A percentile compares a stretch with the other conserved stretches of the same genome.
phyloP scores from a whole-genome alignment of 768 basidiomycete genomes.

The Porpolomopsis calyptriformis region DNA sequence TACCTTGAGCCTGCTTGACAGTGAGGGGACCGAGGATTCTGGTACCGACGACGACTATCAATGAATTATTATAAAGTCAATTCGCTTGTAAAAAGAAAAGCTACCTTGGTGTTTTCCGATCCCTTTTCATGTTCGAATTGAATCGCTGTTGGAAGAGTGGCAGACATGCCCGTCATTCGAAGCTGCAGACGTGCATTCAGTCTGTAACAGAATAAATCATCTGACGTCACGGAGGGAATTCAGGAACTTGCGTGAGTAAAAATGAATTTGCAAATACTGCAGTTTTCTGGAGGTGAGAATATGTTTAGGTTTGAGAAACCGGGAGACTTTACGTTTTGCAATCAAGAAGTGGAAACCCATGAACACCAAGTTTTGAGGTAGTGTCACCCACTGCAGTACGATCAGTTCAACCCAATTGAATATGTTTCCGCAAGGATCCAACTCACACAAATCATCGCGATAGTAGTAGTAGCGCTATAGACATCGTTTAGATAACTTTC shows the following conservation, averaged over 20 bases:
- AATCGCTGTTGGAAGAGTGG: neutral
- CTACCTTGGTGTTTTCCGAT: too few relatives aligned
- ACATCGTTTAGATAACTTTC: neutral
- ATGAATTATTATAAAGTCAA: too few relatives aligned
- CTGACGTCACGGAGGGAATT: neutral
- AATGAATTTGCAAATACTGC: neutral
- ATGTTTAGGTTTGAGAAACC: neutral
- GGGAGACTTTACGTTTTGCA: slow-evolving; percentile 27
- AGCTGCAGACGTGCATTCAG: neutral
- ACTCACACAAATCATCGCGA: neutral
- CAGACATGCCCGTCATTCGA: neutral
- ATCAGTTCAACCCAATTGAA: slow-evolving; percentile 8
- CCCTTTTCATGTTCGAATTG: neutral
- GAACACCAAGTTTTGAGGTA: slow-evolving; percentile 33
- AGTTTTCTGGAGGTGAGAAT: neutral
- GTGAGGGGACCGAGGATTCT: too few relatives aligned
- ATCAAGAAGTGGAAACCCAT: slow-evolving; percentile 40
- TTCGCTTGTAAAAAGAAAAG: too few relatives aligned
- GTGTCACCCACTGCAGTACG: slow-evolving; percentile 28
- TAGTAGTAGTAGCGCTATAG: neutral
- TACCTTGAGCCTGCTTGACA: too few relatives aligned
- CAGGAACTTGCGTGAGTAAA: neutral
- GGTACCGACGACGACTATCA: too few relatives aligned
- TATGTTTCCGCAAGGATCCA: neutral
- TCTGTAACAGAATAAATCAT: neutral